These are phyloP conservation scores for Talaromyces ruber DNA, from an alignment of 495 filamentous ascomycete genomes.

Conservation along the genomic window DNA sequence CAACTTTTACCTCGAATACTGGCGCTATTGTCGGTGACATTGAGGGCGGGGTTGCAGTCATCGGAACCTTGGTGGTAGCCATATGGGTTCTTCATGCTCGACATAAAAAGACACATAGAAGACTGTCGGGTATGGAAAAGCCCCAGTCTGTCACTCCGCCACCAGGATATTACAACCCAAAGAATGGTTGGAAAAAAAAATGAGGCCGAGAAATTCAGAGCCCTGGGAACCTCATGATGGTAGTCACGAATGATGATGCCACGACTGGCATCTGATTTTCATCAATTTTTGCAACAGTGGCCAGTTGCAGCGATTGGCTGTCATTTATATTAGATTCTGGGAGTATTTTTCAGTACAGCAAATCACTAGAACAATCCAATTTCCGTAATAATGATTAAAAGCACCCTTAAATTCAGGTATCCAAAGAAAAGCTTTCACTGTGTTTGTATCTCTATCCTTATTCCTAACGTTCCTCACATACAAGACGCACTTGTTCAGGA, in stretches of 20 bases:
- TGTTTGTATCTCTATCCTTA: too few relatives aligned
- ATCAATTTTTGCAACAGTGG: neutral
- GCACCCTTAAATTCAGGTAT: too few relatives aligned
- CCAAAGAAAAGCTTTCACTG: too few relatives aligned
- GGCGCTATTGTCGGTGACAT: neutral
- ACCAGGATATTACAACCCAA: neutral
- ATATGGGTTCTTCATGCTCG: neutral
- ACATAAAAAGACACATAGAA: neutral
- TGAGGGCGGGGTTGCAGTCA: neutral
- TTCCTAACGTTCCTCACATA: too few relatives aligned
- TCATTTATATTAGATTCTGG: neutral
- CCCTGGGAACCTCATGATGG: neutral
- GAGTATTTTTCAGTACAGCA: neutral
- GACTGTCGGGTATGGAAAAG: neutral
- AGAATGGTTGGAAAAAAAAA: neutral
- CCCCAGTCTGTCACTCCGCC: neutral
- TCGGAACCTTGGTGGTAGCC: neutral
- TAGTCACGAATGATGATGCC: neutral
- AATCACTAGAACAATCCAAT: neutral
- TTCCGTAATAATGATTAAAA: neutral
- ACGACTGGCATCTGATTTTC: neutral
- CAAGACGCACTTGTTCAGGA: too few relatives aligned
- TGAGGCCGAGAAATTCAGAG: neutral
- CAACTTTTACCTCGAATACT: neutral
- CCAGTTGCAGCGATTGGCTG: neutral